Conservation (phyloP, 768 basidiomycete species). For the Leccinum arenicola region DNA sequence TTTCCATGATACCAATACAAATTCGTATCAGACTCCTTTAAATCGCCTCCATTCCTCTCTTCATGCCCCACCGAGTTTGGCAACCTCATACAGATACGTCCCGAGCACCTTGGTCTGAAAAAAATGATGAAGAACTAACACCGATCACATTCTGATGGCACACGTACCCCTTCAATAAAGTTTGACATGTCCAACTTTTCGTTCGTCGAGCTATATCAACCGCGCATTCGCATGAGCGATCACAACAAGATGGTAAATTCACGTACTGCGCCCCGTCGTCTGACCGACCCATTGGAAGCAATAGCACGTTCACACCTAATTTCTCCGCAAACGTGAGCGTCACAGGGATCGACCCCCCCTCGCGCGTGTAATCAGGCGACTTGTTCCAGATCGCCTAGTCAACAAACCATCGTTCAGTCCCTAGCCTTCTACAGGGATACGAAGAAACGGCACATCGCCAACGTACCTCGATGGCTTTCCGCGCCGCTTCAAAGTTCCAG, state of each 20-base stretch:
- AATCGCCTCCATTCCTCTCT: neutral
- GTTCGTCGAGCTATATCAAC: constrained; percentile 68
- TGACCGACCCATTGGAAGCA: constrained; percentile 90
- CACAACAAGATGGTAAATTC: neutral
- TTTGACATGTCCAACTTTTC: constrained; percentile 93
- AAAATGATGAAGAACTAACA: constrained; percentile 2
- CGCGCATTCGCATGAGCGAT: neutral
- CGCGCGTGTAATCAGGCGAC: constrained; percentile 80
- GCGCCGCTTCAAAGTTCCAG: constrained; percentile 92
- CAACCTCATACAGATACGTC: constrained; percentile 32
- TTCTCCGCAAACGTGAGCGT: constrained; percentile 92
- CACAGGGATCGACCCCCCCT: constrained; percentile 94
- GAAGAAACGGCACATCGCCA: neutral
- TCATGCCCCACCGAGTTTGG: constrained; percentile 19
- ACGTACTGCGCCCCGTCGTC: constrained; percentile 93
- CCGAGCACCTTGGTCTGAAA: constrained; percentile 33
- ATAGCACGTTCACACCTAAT: constrained; percentile 79
- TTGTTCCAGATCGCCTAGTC: constrained; percentile 54
- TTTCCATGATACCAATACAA: neutral
- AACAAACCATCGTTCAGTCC: neutral
- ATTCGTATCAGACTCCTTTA: neutral
- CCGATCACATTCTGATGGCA: neutral
- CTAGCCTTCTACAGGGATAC: neutral
- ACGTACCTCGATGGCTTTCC: constrained; percentile 72
- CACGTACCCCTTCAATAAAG: constrained; percentile 77